Percentiles rank a stretch among this genome's conserved stretches.
These are phyloP conservation scores for Leccinum uliginosum DNA, from an alignment of 768 basidiomycete genomes.

Conservation along the genomic window DNA sequence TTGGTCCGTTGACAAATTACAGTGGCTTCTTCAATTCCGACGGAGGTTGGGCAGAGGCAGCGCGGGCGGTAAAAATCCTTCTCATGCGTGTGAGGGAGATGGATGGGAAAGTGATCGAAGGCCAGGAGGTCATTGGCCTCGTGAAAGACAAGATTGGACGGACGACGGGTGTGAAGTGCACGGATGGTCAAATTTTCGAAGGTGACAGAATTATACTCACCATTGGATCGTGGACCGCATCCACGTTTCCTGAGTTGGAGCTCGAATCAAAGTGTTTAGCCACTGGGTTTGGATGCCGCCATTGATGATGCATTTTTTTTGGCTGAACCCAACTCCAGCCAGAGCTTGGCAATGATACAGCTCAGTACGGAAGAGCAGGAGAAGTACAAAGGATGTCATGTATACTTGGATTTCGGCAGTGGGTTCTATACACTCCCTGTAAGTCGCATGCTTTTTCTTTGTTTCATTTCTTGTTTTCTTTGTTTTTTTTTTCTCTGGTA, in stretches of 20 bases:
- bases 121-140: constrained; percentile 54
- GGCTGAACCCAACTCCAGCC: constrained; percentile 41
- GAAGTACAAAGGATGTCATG: constrained; percentile 56
- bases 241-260: constrained; percentile 59
- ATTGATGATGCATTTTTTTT: not conserved
- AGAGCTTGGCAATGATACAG: constrained; percentile 73
- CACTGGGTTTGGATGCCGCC: constrained; percentile 59
- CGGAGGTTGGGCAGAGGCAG: constrained; percentile 83
- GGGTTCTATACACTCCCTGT: constrained; percentile 88
- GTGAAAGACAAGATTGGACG: constrained; percentile 34
- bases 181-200: constrained; percentile 48
- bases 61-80: constrained; percentile 55
- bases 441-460: constrained; percentile 16
- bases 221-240: constrained; percentile 83
- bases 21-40: constrained; percentile 70
- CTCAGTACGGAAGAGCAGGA: constrained; percentile 67
- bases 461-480: not conserved
- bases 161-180: constrained; percentile 59
- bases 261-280: constrained; percentile 56
- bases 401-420: constrained; percentile 65
- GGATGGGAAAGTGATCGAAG: constrained; percentile 56
- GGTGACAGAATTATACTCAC: constrained; percentile 68
- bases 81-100: constrained; percentile 51
- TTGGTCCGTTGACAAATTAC: constrained; percentile 19
- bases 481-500: not conserved